A percentile compares a stretch with the other conserved stretches of the same genome.
These are phyloP conservation scores for Neonectria coccinea DNA, from an alignment of 2,329 filamentous ascomycete species.

Conservation along the genomic window DNA sequence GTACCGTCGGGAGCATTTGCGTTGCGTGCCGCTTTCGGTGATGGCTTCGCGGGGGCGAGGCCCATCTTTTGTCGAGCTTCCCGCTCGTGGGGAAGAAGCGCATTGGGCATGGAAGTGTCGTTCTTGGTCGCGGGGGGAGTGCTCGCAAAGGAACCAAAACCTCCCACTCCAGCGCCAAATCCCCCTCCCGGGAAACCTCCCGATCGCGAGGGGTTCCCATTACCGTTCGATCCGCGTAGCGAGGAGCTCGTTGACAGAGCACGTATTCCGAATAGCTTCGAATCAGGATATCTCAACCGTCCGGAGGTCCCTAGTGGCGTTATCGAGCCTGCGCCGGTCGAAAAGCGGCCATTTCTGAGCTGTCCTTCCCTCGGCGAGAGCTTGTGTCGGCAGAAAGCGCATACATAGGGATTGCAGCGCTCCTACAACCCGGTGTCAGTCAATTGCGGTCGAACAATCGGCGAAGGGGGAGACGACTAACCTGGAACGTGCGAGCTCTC, in stretches of 20 bases:
- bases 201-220: slow-evolving; percentile 32
- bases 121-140: slow-evolving; percentile 22
- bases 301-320: slow-evolving; percentile 12
- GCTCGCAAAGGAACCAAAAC: slow-evolving; percentile 41
- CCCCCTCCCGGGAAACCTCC: slow-evolving; percentile 42
- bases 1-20: slow-evolving; percentile 16
- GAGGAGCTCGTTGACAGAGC: slow-evolving; percentile 45
- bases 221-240: slow-evolving; percentile 36
- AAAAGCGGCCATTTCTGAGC: slow-evolving; percentile 31
- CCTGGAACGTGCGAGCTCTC: slow-evolving; percentile 56
- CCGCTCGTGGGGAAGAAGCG: slow-evolving; percentile 54
- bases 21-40: slow-evolving; percentile 17
- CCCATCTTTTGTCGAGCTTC: slow-evolving; percentile 50
- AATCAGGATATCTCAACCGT: slow-evolving; percentile 6
- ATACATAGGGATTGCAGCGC: slow-evolving; percentile 55
- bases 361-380: slow-evolving; percentile 38
- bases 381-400: slow-evolving; percentile 54
- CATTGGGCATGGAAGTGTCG: slow-evolving; percentile 12
- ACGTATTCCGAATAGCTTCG: slow-evolving; percentile 33
- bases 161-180: slow-evolving; percentile 38
- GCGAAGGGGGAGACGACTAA: slow-evolving; percentile 37
- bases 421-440: slow-evolving; percentile 44
- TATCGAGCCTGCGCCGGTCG: slow-evolving; percentile 29
- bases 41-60: slow-evolving; percentile 32
- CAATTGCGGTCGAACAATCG: background rate